Evolutionary conservation across 2,329 filamentous ascomycete species (phyloP), one percentile per base, ranked within the genome.

Genomic region (Diaporthe capsici): DNA sequence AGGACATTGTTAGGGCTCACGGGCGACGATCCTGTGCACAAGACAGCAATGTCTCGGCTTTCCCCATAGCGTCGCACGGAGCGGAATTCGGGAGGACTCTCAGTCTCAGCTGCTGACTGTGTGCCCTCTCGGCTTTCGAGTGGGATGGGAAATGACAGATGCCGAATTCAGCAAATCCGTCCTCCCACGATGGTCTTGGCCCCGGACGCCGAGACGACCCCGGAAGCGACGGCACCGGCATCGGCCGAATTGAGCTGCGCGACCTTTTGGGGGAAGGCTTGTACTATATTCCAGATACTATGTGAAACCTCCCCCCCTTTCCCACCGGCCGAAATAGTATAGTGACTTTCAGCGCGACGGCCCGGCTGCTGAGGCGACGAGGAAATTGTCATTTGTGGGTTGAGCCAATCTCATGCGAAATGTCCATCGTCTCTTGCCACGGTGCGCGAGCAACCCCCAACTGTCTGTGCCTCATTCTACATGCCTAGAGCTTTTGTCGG

Each of bases 221-320:
- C 65, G 65, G 65, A 70, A 42, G 49, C 10, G 65, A 70, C 65
- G 65, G 65, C 65, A 70, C 65, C 65, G 65, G 65, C 65, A 53
- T 70, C 65, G 65, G 65, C 65, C 65, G 65, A 70, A 55, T 28
- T 42, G 49, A 53, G 65, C 47, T 25, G 47, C 31, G n/a, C 22
- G 34, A 53, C 22, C 37, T 25, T 28, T 5, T 37, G 44, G 42
- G 44, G 44, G 47, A 28, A 25, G 15, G 20, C 15, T 39, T 68
- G 65, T 68, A 68, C 65, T 68, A 68, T 42, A 68, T 53, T 39
- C 13, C n/a, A 68, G 65, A 53, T 39, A 20, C 47, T 28, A 53
- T 25, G 47, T 39, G 65, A 51, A 34, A 25, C 31, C 12, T 25
- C 17, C 3, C 22, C 42, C 47, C 47, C n/a, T 68, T 42, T 68